phyloP scores from a whole-genome alignment of 202 grass and related monocot species.

The Eragrostis tef region DNA sequence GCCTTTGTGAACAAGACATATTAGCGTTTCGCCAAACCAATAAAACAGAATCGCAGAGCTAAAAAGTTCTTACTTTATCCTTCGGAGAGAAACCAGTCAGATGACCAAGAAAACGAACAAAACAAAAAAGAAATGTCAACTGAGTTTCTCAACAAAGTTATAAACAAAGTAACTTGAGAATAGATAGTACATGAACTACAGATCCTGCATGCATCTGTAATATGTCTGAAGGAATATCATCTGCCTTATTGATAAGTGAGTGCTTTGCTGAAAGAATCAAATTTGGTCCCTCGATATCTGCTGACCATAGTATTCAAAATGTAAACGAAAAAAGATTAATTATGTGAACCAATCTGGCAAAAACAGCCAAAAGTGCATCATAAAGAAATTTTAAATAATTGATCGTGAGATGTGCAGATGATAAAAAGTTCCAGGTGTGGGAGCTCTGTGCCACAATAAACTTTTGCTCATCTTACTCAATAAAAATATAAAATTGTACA shows the following conservation, averaged over 20 bases:
- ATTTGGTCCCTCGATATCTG: constrained; percentile 84
- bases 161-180: constrained; percentile 40
- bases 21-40: constrained; percentile 42
- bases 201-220: constrained; percentile 58
- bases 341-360: background rate
- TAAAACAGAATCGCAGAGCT: constrained; percentile 2
- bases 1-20: constrained; percentile 65
- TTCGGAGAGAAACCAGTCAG: constrained; percentile 94
- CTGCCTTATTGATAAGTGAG: constrained; percentile 68
- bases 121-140: constrained; percentile 43
- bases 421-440: background rate
- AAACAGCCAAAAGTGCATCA: constrained; percentile 8
- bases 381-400: constrained; percentile 19
- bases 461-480: background rate
- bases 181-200: constrained; percentile 66
- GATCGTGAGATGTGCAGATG: background rate
- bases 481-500: constrained; percentile 11
- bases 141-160: constrained; percentile 6
- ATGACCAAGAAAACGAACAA: constrained; percentile 83
- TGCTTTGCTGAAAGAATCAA: constrained; percentile 89
- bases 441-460: background rate
- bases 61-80: constrained; percentile 73
- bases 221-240: constrained; percentile 82
- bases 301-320: constrained; percentile 34
- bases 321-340: constrained; percentile 20